Base-by-base conservation (phyloP, 139 green algal genomes). In the Chlorella sp. region DNA sequence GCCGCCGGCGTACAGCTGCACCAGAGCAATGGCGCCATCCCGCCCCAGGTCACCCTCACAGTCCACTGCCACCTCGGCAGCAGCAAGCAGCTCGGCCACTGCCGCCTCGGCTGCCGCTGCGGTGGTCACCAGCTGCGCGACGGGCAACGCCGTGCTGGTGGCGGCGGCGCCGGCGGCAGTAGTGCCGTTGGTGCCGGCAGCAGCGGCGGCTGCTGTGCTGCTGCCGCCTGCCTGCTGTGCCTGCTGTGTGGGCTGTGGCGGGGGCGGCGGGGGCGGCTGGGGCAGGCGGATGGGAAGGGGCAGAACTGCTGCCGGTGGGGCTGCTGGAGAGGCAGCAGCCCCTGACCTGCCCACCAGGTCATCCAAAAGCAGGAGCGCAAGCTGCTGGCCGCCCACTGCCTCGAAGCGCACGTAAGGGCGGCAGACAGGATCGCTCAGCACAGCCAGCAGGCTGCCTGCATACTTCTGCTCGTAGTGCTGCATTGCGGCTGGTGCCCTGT, bases 61-160 rank as follows among this genome's bases (percentile, higher is more conserved):
- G 75, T 82, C 75, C 34, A 82, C 56, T 38, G 75, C 75, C 32
- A 82, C 75, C 75, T 55, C 75, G 26, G 5, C 30, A 11, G 75
- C 75, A 2, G 12, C 23, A 32, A 70, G 56, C 75, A 82, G 75
- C 75, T 32, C 56, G 0, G 34, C 56, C 34, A 82, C 57, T 6
- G 75, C 75, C 28, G 75, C 57, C 2, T 38, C 75, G 11, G 75
- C 75, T 25, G 32, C 26, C 9, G 25, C n/a, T 30, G 30, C 75
- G 11, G 18, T 71, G 47, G 57, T 70, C 13, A 82, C 75, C n/a
- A 82, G 56, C 56, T 56, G 32, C 34, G 25, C 38, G 6, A 23
- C 11, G 11, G 69, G 69, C 38, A 75, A 38, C 13, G 51, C 13
- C 2, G 51, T 21, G 13, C 51, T 60, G 51, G 51, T 60, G 38